A percentile compares a stretch with the other conserved stretches of the same genome.
Conservation (phyloP, 1,284 basidiomycete genomes). For the Trametes versicolor region DNA sequence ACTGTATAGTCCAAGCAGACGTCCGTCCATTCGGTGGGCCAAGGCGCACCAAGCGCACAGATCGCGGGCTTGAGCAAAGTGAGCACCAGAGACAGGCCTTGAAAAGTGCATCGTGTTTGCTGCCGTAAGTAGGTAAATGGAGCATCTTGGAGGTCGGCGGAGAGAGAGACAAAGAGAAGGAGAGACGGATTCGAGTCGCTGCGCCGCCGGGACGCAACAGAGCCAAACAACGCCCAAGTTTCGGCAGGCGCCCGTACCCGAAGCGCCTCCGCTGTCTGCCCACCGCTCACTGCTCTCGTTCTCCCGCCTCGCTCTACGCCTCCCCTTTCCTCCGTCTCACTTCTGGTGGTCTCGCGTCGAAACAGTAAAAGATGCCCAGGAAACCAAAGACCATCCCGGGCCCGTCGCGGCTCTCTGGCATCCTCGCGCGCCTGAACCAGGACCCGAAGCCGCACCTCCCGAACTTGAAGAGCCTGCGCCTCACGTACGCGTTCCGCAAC, state of each 20-base stretch:
- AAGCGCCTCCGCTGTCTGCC: not conserved
- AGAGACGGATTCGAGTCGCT: not conserved
- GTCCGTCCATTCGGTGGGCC: no score
- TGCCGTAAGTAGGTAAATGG: no score
- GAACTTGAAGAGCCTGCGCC: constrained; percentile 59
- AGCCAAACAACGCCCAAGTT: constrained; percentile 32
- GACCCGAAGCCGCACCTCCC: constrained; percentile 65
- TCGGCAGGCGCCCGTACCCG: not conserved
- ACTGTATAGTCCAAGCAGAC: no score
- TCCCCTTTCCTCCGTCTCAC: not conserved
- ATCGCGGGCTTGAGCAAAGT: no score
- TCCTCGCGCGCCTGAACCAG: constrained; percentile 61
- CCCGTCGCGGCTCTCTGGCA: constrained; percentile 63
- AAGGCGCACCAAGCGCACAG: no score
- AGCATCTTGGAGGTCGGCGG: no score
- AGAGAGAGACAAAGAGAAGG: not conserved
- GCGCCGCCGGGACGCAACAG: constrained; percentile 34
- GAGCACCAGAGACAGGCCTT: no score
- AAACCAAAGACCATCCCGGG: constrained; percentile 57
- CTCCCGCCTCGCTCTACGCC: not conserved
- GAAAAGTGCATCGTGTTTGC: no score
- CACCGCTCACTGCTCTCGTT: not conserved
- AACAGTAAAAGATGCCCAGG: constrained; percentile 47
- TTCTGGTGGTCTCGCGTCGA: not conserved
- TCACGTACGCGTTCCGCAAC: constrained; percentile 69